Base-by-base conservation (phyloP, 2,329 filamentous ascomycete species). In the Pseudogymnoascus sp. region DNA sequence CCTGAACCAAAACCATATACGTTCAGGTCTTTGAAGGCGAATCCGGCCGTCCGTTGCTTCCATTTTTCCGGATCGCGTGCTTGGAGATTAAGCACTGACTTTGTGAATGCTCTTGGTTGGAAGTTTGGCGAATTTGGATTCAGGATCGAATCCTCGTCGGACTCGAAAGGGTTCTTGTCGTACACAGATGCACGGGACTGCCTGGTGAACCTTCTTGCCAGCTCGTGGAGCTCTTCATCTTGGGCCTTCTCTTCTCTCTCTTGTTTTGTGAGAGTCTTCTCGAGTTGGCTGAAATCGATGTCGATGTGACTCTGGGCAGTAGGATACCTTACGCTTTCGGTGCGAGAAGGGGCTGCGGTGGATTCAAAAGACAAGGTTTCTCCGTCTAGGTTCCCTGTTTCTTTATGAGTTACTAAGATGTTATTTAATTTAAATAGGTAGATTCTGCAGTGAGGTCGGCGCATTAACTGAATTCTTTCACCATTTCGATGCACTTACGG, bases 1-100 rank as follows among this genome's bases (percentile, higher is more conserved):
- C 83, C 78, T 38, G 81, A 82, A 49, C 87, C 87, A 68, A 82
- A 90, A 40, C 88, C 87, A 70, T 86, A 84, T 4, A 89, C 85
- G 65, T 84, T 89, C 63, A 91, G 77, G 70, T 89, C 82, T 73
- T 84, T 82, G 76, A 88, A 90, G 60, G 81, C 79, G 46, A 91
- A 79, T 56, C 88, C 87, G 0, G 84, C 81, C 11, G 82, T 84
- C 68, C 87, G 82, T 53, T 70, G 68, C 1, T 74, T 76, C 73
- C 86, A 86, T 8, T 77, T 71, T 64, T 80, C 77, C 23, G 85
- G 85, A 61, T 85, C 79, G 56, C 78, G 76, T 5, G 79, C 75
- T 11, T 81, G 75, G 59, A 86, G 73, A 53, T 81, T 77, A 36
- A 84, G 81, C 5, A 88, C 72, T 34, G 83, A 76, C 75, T 82